These are phyloP conservation scores for Rhazya stricta DNA, from an alignment of 257 asterid species.

Conservation along the genomic window DNA sequence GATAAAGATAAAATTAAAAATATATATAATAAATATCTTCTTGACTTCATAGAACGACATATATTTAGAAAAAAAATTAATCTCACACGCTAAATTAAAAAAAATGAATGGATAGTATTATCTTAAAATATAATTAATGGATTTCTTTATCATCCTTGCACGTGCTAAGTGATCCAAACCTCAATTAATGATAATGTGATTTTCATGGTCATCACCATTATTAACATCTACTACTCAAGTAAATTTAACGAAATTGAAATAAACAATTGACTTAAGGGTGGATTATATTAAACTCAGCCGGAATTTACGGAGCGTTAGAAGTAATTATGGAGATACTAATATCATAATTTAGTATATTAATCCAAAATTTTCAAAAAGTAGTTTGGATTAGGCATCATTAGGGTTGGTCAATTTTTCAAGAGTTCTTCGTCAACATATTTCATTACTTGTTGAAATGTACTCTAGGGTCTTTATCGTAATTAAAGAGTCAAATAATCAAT, in stretches of 20 bases:
- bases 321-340: conserved; percentile 15
- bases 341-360: not conserved
- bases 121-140: not conserved
- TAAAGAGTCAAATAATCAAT: conserved; percentile 14
- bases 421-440: conserved; percentile 1
- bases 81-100: too few species aligned
- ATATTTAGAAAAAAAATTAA: too few species aligned
- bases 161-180: conserved; percentile 1
- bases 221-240: not conserved
- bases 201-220: not conserved
- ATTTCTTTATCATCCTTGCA: not conserved
- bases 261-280: not conserved
- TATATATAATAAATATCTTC: too few species aligned
- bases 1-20: too few species aligned
- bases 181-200: not conserved
- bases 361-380: conserved; percentile 18
- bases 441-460: conserved; percentile 20
- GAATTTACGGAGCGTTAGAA: conserved; percentile 14
- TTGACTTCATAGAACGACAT: too few species aligned
- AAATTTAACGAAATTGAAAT: not conserved
- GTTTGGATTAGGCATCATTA: conserved; percentile 19
- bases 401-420: conserved; percentile 15
- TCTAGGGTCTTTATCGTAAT: not conserved
- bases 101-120: too few species aligned
- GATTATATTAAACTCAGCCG: conserved; percentile 11